Evolutionary conservation across 345 rosid genomes (phyloP).

Genomic region (Turnera subulata): DNA sequence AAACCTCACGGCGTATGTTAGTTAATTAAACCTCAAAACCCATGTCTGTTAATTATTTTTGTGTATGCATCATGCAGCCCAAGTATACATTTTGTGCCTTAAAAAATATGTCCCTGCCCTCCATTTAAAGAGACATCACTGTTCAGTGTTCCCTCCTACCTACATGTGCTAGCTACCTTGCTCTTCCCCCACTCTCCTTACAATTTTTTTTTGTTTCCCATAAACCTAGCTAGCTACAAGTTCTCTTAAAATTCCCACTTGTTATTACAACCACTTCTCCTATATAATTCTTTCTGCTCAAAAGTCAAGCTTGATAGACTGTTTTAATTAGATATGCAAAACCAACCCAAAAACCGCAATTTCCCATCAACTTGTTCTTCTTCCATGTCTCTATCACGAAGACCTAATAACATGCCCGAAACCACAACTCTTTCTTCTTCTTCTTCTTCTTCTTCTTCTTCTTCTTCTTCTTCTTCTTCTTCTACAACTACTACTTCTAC

Average conservation of each 20-base stretch:
- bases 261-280: neutral
- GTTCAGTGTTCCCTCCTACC: too few species aligned
- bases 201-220: too few species aligned
- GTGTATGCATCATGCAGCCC: slow-evolving; percentile 16
- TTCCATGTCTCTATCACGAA: slow-evolving; percentile 30
- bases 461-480: slow-evolving; percentile 24
- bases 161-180: slow-evolving; percentile 68
- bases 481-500: too few species aligned
- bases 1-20: neutral
- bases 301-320: slow-evolving; percentile 10
- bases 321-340: slow-evolving; percentile 11
- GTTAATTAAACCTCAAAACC: slow-evolving; percentile 1
- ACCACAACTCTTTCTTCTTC: slow-evolving; percentile 28
- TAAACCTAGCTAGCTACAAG: too few species aligned
- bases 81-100: slow-evolving; percentile 17
- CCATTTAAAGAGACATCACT: slow-evolving; percentile 38
- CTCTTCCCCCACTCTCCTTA: slow-evolving; percentile 7
- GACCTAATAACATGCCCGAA: slow-evolving; percentile 31
- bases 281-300: neutral
- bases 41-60: slow-evolving; percentile 2
- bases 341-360: slow-evolving; percentile 17
- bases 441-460: slow-evolving; percentile 24
- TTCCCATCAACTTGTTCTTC: slow-evolving; percentile 9
- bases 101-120: neutral
- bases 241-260: too few species aligned